phyloP scores from a whole-genome alignment of 1,284 basidiomycete genomes.

The Marasmius sp. region DNA sequence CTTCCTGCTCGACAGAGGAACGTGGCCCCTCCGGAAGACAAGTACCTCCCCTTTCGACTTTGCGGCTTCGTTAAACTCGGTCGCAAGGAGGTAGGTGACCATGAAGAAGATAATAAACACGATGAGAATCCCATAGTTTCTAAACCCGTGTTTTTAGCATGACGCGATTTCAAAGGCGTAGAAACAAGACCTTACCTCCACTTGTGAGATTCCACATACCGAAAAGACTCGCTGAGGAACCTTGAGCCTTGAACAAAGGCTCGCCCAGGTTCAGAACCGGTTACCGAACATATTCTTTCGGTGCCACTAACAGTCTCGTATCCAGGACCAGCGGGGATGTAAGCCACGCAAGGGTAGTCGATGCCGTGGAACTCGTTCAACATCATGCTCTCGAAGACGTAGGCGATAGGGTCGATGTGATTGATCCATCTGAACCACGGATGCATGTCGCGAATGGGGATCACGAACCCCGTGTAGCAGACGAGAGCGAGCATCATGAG shows the following conservation, averaged over 20 bases:
- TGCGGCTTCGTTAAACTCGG: conserved; percentile 38
- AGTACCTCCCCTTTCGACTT: conserved; percentile 46
- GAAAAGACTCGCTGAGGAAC: conserved; percentile 38
- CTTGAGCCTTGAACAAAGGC: conserved; percentile 37
- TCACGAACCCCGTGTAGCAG: conserved; percentile 30
- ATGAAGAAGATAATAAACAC: conserved; percentile 30
- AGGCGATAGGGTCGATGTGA: conserved; percentile 41
- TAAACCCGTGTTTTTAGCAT: not conserved
- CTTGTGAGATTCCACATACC: conserved; percentile 38
- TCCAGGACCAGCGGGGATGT: conserved; percentile 31
- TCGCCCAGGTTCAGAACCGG: conserved; percentile 36
- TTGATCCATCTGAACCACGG: conserved; percentile 37
- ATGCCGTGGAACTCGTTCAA: conserved; percentile 44
- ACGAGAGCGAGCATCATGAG: conserved; percentile 39
- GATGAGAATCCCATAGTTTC: conserved; percentile 40
- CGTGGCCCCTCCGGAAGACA: conserved; percentile 34
- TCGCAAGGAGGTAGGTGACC: conserved; percentile 38
- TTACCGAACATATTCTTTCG: conserved; percentile 36
- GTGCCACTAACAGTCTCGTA: conserved; percentile 28
- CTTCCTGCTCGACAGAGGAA: conserved; percentile 22
- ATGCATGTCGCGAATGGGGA: conserved; percentile 10
- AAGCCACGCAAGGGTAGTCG: conserved; percentile 29
- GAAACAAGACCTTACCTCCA: conserved; percentile 28
- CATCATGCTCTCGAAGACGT: conserved; percentile 40
- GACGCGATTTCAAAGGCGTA: not conserved